A percentile compares a stretch with the other conserved stretches of the same genome.
Conservation (phyloP, 139 green algal genomes). For the Chlorella sp. region DNA sequence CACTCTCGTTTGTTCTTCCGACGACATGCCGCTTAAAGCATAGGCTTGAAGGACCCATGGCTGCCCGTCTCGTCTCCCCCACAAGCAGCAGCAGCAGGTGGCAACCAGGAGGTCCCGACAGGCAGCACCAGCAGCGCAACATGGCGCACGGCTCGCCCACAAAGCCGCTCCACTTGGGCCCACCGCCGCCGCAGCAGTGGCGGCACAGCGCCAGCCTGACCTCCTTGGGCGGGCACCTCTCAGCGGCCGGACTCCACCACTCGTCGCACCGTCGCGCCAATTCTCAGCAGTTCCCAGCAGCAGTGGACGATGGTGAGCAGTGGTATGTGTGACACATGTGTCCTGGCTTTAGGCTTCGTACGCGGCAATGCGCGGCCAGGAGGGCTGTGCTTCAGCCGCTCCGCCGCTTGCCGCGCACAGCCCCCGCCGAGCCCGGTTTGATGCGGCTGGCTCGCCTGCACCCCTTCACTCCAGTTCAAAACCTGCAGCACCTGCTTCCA, state of each 20-base stretch:
- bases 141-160: not conserved
- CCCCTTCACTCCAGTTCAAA: not conserved
- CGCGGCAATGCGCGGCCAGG: no score
- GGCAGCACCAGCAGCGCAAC: not conserved
- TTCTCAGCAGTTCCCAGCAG: not conserved
- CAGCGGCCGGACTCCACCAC: not conserved
- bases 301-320: not conserved
- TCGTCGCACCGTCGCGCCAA: not conserved
- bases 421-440: no score
- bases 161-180: not conserved
- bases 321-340: no score
- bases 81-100: not conserved
- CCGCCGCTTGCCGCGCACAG: no score
- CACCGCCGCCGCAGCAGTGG: conserved; percentile 3
- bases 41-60: no score
- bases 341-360: not conserved
- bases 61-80: not conserved
- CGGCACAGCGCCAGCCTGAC: not conserved
- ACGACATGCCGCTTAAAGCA: no score
- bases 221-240: not conserved
- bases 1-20: not conserved
- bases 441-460: no score
- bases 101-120: not conserved
- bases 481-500: not conserved
- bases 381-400: no score